These are phyloP conservation scores for Zygoascus biomembranicola DNA, from an alignment of 805 yeast species.

Conservation along the genomic window DNA sequence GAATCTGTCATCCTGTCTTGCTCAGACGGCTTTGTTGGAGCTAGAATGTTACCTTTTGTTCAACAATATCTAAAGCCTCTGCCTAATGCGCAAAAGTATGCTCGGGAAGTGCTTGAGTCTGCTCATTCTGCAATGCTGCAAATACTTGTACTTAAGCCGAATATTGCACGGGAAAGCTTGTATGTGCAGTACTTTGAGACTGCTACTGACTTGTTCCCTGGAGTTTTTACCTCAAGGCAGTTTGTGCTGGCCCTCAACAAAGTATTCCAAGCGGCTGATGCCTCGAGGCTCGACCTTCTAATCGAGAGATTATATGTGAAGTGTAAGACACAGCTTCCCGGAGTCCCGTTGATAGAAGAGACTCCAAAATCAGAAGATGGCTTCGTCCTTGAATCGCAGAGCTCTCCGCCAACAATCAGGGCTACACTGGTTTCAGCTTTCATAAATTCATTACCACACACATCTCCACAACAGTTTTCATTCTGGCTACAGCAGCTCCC, in stretches of 20 bases:
- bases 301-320: constrained; percentile 35
- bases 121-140: constrained; percentile 53
- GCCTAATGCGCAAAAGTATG: constrained; percentile 2
- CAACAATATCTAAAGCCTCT: constrained; percentile 14
- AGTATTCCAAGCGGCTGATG: constrained; percentile 37
- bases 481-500: constrained; percentile 42
- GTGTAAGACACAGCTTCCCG: constrained; percentile 27
- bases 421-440: constrained; percentile 42
- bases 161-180: constrained; percentile 3
- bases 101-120: constrained; percentile 41
- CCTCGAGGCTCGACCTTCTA: constrained; percentile 27
- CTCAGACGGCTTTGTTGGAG: constrained; percentile 31
- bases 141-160: constrained; percentile 10
- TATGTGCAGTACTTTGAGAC: constrained; percentile 38
- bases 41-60: constrained; percentile 26
- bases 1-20: constrained; percentile 27
- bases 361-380: constrained; percentile 8
- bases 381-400: not conserved
- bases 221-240: constrained; percentile 44
- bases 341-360: constrained; percentile 28
- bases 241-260: constrained; percentile 50
- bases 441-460: constrained; percentile 45
- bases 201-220: constrained; percentile 50
- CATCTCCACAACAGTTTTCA: constrained; percentile 36
- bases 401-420: constrained; percentile 30